Evolutionary conservation across 208 protist genomes (phyloP), one percentile per base, ranked within the genome.

Genomic region (Leishmania martiniquensis): DNA sequence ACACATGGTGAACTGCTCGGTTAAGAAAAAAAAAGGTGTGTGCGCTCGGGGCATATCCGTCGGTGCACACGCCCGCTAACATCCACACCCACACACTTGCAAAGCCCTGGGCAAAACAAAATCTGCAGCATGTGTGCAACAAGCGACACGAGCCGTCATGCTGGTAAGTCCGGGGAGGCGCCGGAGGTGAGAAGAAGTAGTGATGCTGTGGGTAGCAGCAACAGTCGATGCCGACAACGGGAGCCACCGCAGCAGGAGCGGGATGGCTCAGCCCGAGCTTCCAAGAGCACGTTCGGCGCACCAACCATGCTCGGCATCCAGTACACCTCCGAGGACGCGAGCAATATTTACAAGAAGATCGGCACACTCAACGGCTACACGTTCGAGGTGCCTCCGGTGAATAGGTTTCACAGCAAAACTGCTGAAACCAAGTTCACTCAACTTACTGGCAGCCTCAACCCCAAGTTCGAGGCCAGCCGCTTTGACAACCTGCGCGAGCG

Each of bases 401-500:
- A 91, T 68, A 85, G 91, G 17, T 95, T 95, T 45, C 90, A 95
- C 82, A 96, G 91, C 85, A 93, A 93, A 60, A 85, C 78, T 1
- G 91, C 91, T 0, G 88, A 92, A 81, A 78, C 81, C 2, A 95
- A 96, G 72, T 95, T 97, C 82, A 81, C 87, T 34, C 87, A 91
- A 74, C 84, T 96, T 29, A 86, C 90, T 25, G 91, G 91, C 5
- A 75, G 86, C 51, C 65, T 95, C n/a, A 87, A 97, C 78, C 91
- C 91, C 10, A 86, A 81, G 57, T 95, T 97, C 72, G 87, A 94
- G 68, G 84, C 91, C 47, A 89, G 93, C 63, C 83, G 85, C 42
- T 96, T 97, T 70, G 93, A 97, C 72, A 92, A 82, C 68, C 57
- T 95, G 52, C 91, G 93, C 17, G 90, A 93, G 76, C 85, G 90